These are phyloP conservation scores for Apiotrichum brassicae DNA, from an alignment of 1,284 basidiomycete genomes.

Conservation along the genomic window DNA sequence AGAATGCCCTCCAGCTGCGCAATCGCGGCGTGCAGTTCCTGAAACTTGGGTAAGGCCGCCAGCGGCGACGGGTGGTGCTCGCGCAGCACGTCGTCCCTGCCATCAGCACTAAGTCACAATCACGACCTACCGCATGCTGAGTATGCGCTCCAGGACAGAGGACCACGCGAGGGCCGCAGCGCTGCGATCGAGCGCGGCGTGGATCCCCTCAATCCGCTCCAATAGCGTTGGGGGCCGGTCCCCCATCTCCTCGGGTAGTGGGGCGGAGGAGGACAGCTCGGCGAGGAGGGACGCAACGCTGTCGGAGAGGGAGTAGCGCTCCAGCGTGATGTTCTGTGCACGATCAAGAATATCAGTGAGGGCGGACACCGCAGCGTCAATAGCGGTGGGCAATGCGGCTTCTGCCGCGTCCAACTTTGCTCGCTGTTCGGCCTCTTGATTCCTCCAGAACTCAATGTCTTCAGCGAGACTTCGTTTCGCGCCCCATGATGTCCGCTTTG, in stretches of 20 bases:
- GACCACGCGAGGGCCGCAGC: slow-evolving; percentile 69
- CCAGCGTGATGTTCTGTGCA: slow-evolving; percentile 65
- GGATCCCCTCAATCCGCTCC: slow-evolving; percentile 67
- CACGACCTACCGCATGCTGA: slow-evolving; percentile 63
- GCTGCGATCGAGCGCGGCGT: slow-evolving; percentile 64
- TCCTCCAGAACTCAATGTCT: slow-evolving; percentile 37
- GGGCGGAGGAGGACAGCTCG: slow-evolving; percentile 21
- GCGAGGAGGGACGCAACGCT: slow-evolving; percentile 30
- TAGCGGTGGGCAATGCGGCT: slow-evolving; percentile 26
- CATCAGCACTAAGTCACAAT: slow-evolving; percentile 14
- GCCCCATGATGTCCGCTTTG: not conserved
- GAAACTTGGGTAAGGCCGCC: slow-evolving; percentile 54
- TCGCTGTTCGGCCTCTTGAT: slow-evolving; percentile 16
- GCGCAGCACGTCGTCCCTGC: slow-evolving; percentile 33
- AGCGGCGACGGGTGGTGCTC: slow-evolving; percentile 47
- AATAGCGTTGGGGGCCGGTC: slow-evolving; percentile 22
- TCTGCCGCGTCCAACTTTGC: slow-evolving; percentile 25
- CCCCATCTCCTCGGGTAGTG: not conserved
- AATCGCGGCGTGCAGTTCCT: slow-evolving; percentile 58
- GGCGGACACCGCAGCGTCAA: slow-evolving; percentile 23
- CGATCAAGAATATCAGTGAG: slow-evolving; percentile 50
- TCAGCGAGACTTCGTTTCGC: slow-evolving; percentile 22
- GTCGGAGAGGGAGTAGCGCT: slow-evolving; percentile 57
- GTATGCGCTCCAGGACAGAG: slow-evolving; percentile 61
- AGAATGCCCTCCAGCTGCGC: slow-evolving; percentile 40